phyloP scores from a whole-genome alignment of 768 basidiomycete species.

The Leccinum arenicola region DNA sequence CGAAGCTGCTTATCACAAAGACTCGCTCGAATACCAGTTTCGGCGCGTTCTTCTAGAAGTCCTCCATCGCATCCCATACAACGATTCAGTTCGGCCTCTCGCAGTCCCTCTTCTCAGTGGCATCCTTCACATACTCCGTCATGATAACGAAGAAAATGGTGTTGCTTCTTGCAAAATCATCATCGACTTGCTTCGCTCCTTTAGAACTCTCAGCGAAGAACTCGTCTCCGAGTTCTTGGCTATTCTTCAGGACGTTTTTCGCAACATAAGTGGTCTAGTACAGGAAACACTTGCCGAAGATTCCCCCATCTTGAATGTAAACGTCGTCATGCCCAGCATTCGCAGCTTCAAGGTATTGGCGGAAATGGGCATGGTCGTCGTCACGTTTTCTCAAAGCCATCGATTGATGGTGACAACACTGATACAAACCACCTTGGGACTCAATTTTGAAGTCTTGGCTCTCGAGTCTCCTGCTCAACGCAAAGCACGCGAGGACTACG shows the following conservation, averaged over 20 bases:
- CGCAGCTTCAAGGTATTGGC: slow-evolving; percentile 92
- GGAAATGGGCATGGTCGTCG: slow-evolving; percentile 91
- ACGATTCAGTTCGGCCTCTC: slow-evolving; percentile 73
- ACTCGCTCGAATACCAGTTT: slow-evolving; percentile 72
- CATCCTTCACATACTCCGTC: slow-evolving; percentile 78
- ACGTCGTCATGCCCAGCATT: slow-evolving; percentile 62
- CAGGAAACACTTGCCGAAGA: slow-evolving; percentile 71
- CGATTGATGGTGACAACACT: slow-evolving; percentile 60
- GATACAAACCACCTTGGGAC: slow-evolving; percentile 66
- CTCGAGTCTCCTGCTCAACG: slow-evolving; percentile 81
- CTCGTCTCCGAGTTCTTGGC: slow-evolving; percentile 75
- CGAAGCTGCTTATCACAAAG: slow-evolving; percentile 64
- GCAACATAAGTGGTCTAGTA: slow-evolving; percentile 70
- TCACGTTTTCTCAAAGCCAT: slow-evolving; percentile 85
- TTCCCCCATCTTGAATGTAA: slow-evolving; percentile 53
- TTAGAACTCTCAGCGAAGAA: slow-evolving; percentile 69
- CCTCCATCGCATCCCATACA: slow-evolving; percentile 80
- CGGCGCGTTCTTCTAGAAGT: slow-evolving; percentile 87
- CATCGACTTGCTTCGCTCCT: slow-evolving; percentile 82
- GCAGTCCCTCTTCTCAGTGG: slow-evolving; percentile 67
- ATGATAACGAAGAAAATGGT: slow-evolving; percentile 97
- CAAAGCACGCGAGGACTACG: slow-evolving; percentile 70
- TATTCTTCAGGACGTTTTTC: slow-evolving; percentile 75
- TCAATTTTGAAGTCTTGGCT: slow-evolving; percentile 62
- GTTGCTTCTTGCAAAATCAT: slow-evolving; percentile 86